phyloP scores from a whole-genome alignment of 192 early-diverging fungal species.

The Entophlyctis luteolus region DNA sequence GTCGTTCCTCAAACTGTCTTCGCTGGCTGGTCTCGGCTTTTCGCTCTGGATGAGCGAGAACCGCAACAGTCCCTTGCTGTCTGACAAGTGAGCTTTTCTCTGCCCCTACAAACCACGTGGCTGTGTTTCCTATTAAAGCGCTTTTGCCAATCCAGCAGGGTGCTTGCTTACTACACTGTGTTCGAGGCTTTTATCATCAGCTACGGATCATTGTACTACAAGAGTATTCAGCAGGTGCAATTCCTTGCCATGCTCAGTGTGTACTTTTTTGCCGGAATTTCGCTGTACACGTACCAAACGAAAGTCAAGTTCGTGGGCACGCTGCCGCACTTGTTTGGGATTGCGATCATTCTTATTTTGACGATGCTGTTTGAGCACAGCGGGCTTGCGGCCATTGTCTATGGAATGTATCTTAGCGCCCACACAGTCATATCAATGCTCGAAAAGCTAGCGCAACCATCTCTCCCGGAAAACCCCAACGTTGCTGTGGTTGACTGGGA shows the following conservation, averaged over 20 bases:
- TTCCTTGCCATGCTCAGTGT: not conserved
- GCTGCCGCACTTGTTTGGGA: constrained; percentile 8
- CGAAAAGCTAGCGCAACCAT: not conserved
- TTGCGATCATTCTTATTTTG: not conserved
- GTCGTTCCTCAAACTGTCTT: not conserved
- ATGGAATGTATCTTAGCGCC: not conserved
- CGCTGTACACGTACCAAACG: constrained; percentile 16
- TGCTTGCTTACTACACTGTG: constrained; percentile 2
- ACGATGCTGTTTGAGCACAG: constrained; percentile 31
- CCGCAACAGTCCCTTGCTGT: not conserved
- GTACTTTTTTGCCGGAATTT: constrained; percentile 15
- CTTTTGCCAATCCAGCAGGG: not conserved
- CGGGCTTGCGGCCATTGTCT: not conserved
- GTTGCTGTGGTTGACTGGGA: constrained; percentile 14
- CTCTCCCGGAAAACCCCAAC: not conserved
- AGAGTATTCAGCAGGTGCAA: not conserved
- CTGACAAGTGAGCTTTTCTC: not conserved
- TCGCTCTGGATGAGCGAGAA: not conserved
- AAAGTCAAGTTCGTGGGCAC: not conserved
- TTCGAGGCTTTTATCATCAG: not conserved
- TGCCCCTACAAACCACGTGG: not conserved
- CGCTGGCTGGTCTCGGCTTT: constrained; percentile 5
- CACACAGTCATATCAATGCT: not conserved
- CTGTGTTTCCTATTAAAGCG: not conserved
- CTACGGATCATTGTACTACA: not conserved